Evolutionary conservation across 2,329 filamentous ascomycete genomes (phyloP).

Genomic region (Microascus cirrosus): DNA sequence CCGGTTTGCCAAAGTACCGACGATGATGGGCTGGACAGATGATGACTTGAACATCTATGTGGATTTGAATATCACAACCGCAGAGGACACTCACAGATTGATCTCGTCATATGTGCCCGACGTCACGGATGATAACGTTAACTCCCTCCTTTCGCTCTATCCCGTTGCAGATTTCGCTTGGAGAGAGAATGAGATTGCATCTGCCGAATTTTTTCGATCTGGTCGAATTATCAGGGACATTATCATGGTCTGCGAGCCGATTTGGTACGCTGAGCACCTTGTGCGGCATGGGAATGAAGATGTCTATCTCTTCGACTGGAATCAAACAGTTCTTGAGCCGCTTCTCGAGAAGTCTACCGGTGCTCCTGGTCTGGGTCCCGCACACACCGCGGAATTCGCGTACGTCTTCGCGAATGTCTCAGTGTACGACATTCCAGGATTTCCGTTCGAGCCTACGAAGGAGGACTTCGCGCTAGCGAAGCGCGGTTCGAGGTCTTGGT

Average conservation of each 20-base stretch:
- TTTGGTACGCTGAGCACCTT: conserved; percentile 27
- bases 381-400: conserved; percentile 41
- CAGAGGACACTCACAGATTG: conserved; percentile 25
- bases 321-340: conserved; percentile 39
- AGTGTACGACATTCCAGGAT: conserved; percentile 25
- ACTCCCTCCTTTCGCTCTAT: conserved; percentile 35
- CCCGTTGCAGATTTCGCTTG: conserved; percentile 32
- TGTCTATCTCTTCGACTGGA: conserved; percentile 39
- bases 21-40: conserved; percentile 45
- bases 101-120: conserved; percentile 25
- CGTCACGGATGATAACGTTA: conserved; percentile 20
- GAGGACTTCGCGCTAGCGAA: conserved; percentile 26
- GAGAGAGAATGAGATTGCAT: conserved; percentile 23
- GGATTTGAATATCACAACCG: conserved; percentile 23
- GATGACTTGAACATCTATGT: conserved; percentile 32
- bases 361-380: conserved; percentile 27
- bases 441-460: conserved; percentile 21
- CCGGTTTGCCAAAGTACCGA: conserved; percentile 51
- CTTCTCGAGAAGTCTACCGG: conserved; percentile 22
- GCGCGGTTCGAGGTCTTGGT: conserved; percentile 33
- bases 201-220: conserved; percentile 36
- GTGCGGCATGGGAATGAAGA: conserved; percentile 19
- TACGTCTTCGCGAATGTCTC: conserved; percentile 37
- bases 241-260: conserved; percentile 34
- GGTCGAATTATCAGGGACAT: conserved; percentile 39